A percentile compares a stretch with the other conserved stretches of the same genome.
These are phyloP conservation scores for Fusarium denticulatum DNA, from an alignment of 2,329 filamentous ascomycete genomes.

Conservation along the genomic window DNA sequence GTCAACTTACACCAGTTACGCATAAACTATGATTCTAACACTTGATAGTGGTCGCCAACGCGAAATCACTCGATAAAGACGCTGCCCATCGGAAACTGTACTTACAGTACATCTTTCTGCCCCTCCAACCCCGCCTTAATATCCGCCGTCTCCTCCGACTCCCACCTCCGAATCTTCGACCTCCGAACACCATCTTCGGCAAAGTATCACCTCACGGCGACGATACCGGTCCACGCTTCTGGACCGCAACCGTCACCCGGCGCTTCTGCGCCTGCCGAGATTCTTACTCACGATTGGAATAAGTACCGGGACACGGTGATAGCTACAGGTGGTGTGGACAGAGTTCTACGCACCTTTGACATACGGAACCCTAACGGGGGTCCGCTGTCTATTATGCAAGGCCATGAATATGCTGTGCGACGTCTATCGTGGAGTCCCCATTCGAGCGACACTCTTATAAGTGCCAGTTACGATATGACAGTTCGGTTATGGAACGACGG, in stretches of 20 bases:
- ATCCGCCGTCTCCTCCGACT: conserved; percentile 89
- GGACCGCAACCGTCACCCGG: conserved; percentile 55
- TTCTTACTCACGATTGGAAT: conserved; percentile 98
- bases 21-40: background rate
- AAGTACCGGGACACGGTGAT: conserved; percentile 90
- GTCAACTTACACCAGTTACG: background rate
- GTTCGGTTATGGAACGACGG: conserved; percentile 92
- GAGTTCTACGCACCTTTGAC: conserved; percentile 88
- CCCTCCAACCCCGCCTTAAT: conserved; percentile 87
- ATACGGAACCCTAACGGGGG: conserved; percentile 79
- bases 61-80: conserved; percentile 80
- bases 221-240: conserved; percentile 83
- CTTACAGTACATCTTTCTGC: conserved; percentile 91
- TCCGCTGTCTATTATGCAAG: conserved; percentile 77
- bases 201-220: conserved; percentile 84
- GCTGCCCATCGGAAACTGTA: conserved; percentile 90
- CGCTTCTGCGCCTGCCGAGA: conserved; percentile 75
- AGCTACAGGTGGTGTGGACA: conserved; percentile 90
- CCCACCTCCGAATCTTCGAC: conserved; percentile 89
- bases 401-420: conserved; percentile 91
- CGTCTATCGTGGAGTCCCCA: conserved; percentile 93
- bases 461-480: conserved; percentile 97
- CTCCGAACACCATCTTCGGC: conserved; percentile 86
- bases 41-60: conserved; percentile 80
- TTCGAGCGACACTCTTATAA: conserved; percentile 85